Evolutionary conservation across 768 basidiomycete genomes (phyloP).

Genomic region (Tephrocybe sp.): DNA sequence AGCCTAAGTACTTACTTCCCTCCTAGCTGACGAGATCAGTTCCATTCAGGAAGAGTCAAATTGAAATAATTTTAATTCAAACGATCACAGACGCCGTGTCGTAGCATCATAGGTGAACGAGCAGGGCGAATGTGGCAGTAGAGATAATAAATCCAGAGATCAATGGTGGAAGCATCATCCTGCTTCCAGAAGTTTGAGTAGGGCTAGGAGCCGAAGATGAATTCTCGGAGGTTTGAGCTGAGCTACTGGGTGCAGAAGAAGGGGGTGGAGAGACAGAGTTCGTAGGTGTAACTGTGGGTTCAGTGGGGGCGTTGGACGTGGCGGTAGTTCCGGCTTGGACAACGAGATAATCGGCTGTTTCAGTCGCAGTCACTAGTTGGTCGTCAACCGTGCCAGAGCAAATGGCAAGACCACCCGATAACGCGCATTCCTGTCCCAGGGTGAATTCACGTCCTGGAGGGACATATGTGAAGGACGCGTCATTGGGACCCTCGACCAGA

Average conservation of each 20-base stretch:
- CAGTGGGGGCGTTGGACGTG: background rate
- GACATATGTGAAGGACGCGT: conserved; percentile 21
- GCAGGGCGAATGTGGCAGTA: background rate
- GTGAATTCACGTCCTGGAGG: conserved; percentile 13
- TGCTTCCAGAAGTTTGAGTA: conserved; percentile 12
- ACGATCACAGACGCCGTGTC: background rate
- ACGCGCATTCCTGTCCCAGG: conserved; percentile 18
- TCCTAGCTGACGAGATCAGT: too few relatives aligned
- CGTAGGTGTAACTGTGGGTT: background rate
- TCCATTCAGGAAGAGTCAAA: too few relatives aligned
- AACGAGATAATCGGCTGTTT: conserved; percentile 9
- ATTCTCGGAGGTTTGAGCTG: conserved; percentile 17
- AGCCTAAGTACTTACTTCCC: too few relatives aligned
- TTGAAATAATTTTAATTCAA: too few relatives aligned
- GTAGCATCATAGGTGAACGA: background rate
- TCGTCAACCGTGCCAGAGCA: conserved; percentile 20
- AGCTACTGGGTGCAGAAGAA: conserved; percentile 4
- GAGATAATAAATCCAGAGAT: conserved; percentile 10
- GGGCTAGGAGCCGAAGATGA: conserved; percentile 16
- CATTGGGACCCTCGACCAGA: conserved; percentile 24
- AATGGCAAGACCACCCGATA: conserved; percentile 19
- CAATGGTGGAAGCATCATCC: conserved; percentile 5
- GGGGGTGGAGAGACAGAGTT: conserved; percentile 6
- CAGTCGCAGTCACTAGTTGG: conserved; percentile 18
- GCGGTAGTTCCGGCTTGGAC: conserved; percentile 21